Base-by-base conservation (phyloP, 2,329 filamentous ascomycete genomes). In the Exophiala lecanii-corni region DNA sequence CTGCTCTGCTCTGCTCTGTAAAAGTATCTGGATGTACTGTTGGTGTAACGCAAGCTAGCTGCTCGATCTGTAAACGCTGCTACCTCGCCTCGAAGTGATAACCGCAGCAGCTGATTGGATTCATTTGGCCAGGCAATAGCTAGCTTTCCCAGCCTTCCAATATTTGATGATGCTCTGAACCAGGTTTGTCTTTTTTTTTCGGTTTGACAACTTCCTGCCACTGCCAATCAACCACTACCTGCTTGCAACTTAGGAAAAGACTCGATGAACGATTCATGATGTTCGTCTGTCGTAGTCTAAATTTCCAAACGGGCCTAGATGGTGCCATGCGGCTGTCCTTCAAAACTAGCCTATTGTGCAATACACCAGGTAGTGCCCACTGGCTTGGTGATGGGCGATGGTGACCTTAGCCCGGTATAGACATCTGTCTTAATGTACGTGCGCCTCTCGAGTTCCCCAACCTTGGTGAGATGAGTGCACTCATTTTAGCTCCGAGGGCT, bases 1-100 rank as follows among this genome's bases (percentile, higher is more conserved):
- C 45, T 54, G 51, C 63, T 67, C 44, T 71, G 71, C 59, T 72
- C 71, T 73, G 76, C 71, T 77, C 76, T 81, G 81, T 78, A 71
- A 79, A 79, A 73, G 78, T 77, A 75, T 79, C 77, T 79, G 75
- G 75, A 26, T 26, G 23, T 26, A 26, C 23, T 26, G 23, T 26
- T 12, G 23, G 23, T 12, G 23, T 26, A 26, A 26, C 12, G 23
- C 23, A 26, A 26, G 23, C 23, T 26, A 26, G 23, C 6, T 26
- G 23, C 7, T 26, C 23, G 23, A n/a, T 26, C 12, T 26, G 23
- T 7, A 26, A 7, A 26, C 12, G 23, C 23, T 26, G 6, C 23
- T 26, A 6, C 23, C 23, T 26, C 12, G 23, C 23, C 23, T 26
- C 23, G 23, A 26, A 7, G 23, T 26, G 23, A 26, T 12, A 26